Evolutionary conservation across 805 yeast species (phyloP), one percentile per base, ranked within the genome.

Genomic region (Lipomyces mesembrius): DNA sequence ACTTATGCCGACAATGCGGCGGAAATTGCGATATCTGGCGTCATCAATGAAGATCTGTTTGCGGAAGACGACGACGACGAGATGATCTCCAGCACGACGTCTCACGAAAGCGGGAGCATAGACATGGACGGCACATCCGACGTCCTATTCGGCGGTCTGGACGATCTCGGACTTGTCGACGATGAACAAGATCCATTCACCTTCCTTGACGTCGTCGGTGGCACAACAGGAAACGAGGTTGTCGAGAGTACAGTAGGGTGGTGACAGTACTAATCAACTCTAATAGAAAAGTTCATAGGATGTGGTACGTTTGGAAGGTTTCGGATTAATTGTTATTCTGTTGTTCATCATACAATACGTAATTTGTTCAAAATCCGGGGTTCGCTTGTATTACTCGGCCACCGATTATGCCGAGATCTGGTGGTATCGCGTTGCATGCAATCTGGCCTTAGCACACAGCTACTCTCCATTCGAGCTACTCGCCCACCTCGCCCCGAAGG

Each of bases 11-110:
- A 49, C 53, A 12, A 49, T 8, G 17, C 22, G 12, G 53, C 32
- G 32, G 32, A n/a, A n/a, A 11, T n/a, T 25, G 34, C 29, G 7
- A 25, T 52, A 25, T 52, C 55, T 7, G 55, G 55, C 17, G 11
- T 25, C 29, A 52, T 29, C n/a, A 52, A 29, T 29, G 55, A 52
- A 29, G 55, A 52, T 8, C 51, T 53, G 27, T 55, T 61, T 20
- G 64, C 58, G 14, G 66, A 60, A 12, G 70, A 65, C n/a, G 71
- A 65, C 17, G 71, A 65, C 12, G 71, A 59, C 34, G 71, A 67
- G 55, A 58, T 67, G 63, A 58, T 61, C 22, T 67, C 68, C 22
- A 57, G 63, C 25, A 67, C 61, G 11, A 58, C 64, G 14, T 61
- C 66, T 4, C 70, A 67, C 39, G 66, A 66, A 29, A 54, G 57